Evolutionary conservation across 2,329 filamentous ascomycete species (phyloP).

Genomic region (Fusarium vanettenii): DNA sequence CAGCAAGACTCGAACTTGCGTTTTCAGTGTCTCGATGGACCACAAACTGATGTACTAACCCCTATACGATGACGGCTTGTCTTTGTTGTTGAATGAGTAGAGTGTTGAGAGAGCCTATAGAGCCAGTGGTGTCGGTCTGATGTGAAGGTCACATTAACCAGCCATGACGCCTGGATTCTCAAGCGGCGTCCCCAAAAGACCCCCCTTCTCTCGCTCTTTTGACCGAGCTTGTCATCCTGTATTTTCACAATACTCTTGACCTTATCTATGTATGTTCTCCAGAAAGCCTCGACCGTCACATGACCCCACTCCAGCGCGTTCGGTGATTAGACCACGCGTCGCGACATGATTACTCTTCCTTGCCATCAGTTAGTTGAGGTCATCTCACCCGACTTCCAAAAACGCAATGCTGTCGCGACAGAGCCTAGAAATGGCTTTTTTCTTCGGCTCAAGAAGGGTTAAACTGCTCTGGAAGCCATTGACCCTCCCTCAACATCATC

Average conservation of each 20-base stretch:
- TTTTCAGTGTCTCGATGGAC: not conserved
- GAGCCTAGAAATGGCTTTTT: not conserved
- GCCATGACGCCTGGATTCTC: not conserved
- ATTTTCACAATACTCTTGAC: not conserved
- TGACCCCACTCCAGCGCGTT: not conserved
- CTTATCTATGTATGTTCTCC: not conserved
- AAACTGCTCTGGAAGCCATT: not conserved
- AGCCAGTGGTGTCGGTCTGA: not conserved
- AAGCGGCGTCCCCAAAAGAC: not conserved
- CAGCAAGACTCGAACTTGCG: conserved; percentile 5
- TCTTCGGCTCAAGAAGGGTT: not conserved
- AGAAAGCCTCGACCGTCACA: not conserved
- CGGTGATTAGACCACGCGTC: not conserved
- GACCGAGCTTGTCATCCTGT: not conserved
- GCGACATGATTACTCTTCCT: not conserved
- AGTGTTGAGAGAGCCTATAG: not conserved
- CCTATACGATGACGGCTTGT: conserved; percentile 2
- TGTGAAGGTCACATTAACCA: not conserved
- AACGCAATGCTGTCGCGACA: not conserved
- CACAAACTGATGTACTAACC: conserved; percentile 5
- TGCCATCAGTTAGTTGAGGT: not conserved
- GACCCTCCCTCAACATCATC: not conserved
- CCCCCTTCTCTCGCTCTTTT: not conserved
- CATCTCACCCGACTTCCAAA: not conserved
- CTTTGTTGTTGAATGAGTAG: not conserved